A percentile compares a stretch with the other conserved stretches of the same genome.
Evolutionary conservation across 2,329 filamentous ascomycete species (phyloP).

Genomic region (Cryphonectria nitschkei): DNA sequence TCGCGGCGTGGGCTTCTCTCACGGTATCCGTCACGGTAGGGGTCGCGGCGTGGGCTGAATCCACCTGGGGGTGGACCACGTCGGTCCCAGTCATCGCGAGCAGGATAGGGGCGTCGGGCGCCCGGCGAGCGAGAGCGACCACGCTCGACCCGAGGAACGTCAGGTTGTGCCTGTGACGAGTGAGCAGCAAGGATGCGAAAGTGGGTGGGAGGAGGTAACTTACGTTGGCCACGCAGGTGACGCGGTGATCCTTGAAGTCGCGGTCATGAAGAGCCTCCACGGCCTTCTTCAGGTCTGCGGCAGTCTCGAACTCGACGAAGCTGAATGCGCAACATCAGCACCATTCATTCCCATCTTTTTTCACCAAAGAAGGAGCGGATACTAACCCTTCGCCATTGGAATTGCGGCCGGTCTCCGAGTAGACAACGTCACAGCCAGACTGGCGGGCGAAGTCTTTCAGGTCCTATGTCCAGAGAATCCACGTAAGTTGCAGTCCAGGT

Average conservation of each 20-base stretch:
- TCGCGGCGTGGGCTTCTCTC: constrained; percentile 84
- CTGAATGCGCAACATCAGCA: constrained; percentile 49
- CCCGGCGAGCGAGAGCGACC: constrained; percentile 80
- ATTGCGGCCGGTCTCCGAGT: constrained; percentile 93
- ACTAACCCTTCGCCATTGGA: constrained; percentile 89
- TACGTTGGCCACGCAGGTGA: constrained; percentile 89
- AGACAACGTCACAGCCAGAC: constrained; percentile 96
- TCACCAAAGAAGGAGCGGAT: not conserved
- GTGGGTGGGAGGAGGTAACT: constrained; percentile 39
- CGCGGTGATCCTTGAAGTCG: constrained; percentile 89
- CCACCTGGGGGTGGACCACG: constrained; percentile 76
- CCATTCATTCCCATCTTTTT: too few relatives aligned
- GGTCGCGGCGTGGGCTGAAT: constrained; percentile 78
- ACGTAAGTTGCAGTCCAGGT: constrained; percentile 76
- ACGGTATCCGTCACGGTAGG: constrained; percentile 75
- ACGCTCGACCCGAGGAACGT: constrained; percentile 71
- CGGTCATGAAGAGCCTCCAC: constrained; percentile 92
- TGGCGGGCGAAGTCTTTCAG: constrained; percentile 99
- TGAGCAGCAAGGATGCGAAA: constrained; percentile 30
- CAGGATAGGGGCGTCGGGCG: constrained; percentile 67
- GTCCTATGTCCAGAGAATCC: constrained; percentile 81
- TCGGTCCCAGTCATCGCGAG: constrained; percentile 81
- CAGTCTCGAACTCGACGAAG: constrained; percentile 97
- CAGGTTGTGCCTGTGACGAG: constrained; percentile 71
- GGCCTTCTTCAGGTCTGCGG: constrained; percentile 83